These are phyloP conservation scores for Saccharomycopsis oosterbeekiorum DNA, from an alignment of 805 yeast species.

Conservation along the genomic window DNA sequence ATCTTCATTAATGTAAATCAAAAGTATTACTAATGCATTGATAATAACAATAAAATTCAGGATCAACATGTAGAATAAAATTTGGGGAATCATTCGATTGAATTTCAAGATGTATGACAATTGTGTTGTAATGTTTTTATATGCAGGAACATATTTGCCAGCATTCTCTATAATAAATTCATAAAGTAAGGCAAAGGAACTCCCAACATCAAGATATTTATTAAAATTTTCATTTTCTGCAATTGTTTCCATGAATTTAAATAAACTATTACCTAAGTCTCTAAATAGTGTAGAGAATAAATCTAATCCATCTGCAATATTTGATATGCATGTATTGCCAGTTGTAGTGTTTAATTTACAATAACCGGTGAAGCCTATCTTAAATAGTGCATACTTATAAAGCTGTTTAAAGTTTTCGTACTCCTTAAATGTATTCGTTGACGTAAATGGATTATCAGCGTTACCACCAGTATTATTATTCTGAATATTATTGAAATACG, in stretches of 20 bases:
- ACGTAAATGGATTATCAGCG: background rate
- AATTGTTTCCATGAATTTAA: slow-evolving; percentile 17
- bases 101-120: background rate
- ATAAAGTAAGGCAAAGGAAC: background rate
- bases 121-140: background rate
- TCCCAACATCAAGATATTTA: background rate
- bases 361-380: slow-evolving; percentile 27
- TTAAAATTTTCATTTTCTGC: background rate
- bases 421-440: background rate
- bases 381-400: slow-evolving; percentile 24
- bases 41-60: background rate
- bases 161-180: background rate
- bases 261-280: slow-evolving; percentile 29
- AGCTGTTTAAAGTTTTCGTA: slow-evolving; percentile 14
- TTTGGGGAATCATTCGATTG: background rate
- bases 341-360: slow-evolving; percentile 22
- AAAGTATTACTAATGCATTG: background rate
- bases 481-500: background rate
- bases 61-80: background rate
- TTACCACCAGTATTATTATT: background rate
- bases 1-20: background rate
- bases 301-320: slow-evolving; percentile 27
- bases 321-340: slow-evolving; percentile 18
- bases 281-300: slow-evolving; percentile 26
- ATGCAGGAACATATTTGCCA: background rate